Evolutionary conservation across 2,329 filamentous ascomycete species (phyloP), one percentile per base, ranked within the genome.

Genomic region (Laburnicola sp.): DNA sequence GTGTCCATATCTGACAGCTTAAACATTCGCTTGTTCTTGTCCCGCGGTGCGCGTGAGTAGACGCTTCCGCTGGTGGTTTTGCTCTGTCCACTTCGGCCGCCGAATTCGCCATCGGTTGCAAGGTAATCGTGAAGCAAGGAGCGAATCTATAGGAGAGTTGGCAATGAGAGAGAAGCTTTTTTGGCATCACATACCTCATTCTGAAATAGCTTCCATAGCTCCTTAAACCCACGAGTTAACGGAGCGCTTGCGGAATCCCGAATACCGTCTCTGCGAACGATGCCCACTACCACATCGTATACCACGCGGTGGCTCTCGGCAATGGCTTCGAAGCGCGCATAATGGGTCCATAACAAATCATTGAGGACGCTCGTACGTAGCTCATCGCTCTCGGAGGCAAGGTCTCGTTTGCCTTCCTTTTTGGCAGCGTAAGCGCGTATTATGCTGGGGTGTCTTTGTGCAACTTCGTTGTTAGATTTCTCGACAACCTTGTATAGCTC

Each of bases 191-290:
- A 38, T 55, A 69, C 69, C 70, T 99, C 94, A 73, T 95, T 97
- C 69, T 99, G 94, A 65, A 97, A 93, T 6, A 99, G 78, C 68
- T 97, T 96, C 95, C 95, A 99, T 35, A 99, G 77, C 74, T 97
- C 94, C 66, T 93, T 94, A 75, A 99, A 99, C 49, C 91, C 91
- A 48, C 91, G 86, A 4, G 91, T 86, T 43, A 97, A 80, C 0
- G 83, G 81, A 76, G 77, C 87, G 42, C 63, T 70, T 78, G 71
- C 85, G 22, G 65, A 65, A 48, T 82, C 80, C 44, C 69, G 73
- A 43, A 80, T 71, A 73, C 88, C 88, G 67, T 97, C 92, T 43
- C 95, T 85, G 56, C 87, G 85, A 47, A 93, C 85, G 51, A 99
- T 89, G 1, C 89, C 89, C 56, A 87, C 87, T 65, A 97, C 87